Conservation (phyloP, 2,329 filamentous ascomycete species). For the Scolecobasidium constrictum region DNA sequence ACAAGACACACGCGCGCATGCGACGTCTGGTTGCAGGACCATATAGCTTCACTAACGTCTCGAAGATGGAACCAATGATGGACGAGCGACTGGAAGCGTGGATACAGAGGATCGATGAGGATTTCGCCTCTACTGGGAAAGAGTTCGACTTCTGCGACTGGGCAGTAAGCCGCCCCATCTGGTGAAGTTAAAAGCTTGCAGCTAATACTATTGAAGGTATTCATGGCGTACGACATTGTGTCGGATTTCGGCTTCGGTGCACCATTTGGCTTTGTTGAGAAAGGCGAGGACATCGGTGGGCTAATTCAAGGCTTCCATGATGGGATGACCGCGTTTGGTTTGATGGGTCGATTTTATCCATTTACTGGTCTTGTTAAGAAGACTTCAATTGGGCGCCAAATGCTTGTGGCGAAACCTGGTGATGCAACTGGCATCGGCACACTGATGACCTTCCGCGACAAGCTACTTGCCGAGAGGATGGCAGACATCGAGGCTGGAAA, state of each 20-base stretch:
- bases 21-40: slow-evolving; percentile 44
- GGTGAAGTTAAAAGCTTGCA: too few species aligned
- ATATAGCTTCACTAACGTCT: slow-evolving; percentile 46
- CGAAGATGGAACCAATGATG: slow-evolving; percentile 47
- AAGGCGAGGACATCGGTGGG: slow-evolving; percentile 40
- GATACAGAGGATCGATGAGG: slow-evolving; percentile 35
- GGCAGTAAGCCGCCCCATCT: slow-evolving; percentile 28
- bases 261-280: slow-evolving; percentile 44
- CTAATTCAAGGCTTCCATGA: slow-evolving; percentile 46
- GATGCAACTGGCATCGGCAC: slow-evolving; percentile 44
- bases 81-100: slow-evolving; percentile 41
- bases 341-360: slow-evolving; percentile 41
- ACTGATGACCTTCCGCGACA: slow-evolving; percentile 47
- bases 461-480: slow-evolving; percentile 37
- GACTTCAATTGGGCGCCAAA: slow-evolving; percentile 39
- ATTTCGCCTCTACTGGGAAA: slow-evolving; percentile 34
- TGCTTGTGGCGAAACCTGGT: slow-evolving; percentile 42
- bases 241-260: slow-evolving; percentile 45
- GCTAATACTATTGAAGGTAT: slow-evolving; percentile 20
- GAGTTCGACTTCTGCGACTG: slow-evolving; percentile 45
- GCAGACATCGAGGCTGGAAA: slow-evolving; percentile 37
- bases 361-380: slow-evolving; percentile 43
- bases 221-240: slow-evolving; percentile 48
- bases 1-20: slow-evolving; percentile 38
- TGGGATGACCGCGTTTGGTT: slow-evolving; percentile 38